Evolutionary conservation across 2,329 filamentous ascomycete genomes (phyloP), one percentile per base, ranked within the genome.

Genomic region (Diaporthe capsici): DNA sequence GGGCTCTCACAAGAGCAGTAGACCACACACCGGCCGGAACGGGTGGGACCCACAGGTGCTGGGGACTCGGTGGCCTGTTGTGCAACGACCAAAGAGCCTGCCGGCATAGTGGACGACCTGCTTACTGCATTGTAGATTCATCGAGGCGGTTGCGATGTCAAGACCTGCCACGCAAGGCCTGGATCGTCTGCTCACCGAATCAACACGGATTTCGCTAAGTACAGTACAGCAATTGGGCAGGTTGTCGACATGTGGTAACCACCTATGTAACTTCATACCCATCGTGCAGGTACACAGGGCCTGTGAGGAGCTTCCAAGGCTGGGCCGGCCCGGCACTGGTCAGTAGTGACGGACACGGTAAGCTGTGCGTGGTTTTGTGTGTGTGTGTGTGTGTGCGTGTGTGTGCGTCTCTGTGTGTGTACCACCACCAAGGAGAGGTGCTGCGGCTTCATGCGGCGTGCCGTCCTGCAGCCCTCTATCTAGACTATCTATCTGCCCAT

Each of bases 401-500:
- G n/a, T 55, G 37, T 65, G 60, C 31, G 31, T 37, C 9, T 37
- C 9, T 37, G 37, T 13, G 9, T 55, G 37, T 65, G 61, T 65
- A 67, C 61, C 61, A 67, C 42, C 17, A 25, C 15, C 22, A 15
- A 22, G n/a, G n/a, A 44, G 37, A 28, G 65, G 49, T 68, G 63
- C 63, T 68, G 65, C 34, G 47, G 65, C 47, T 53, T 53, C 65
- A 53, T 68, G 65, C 65, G 47, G 65, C 47, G 65, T 53, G 65
- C 65, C 65, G 65, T 68, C 47, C 47, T 53, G 31, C 65, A 68
- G 65, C 65, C 47, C 22, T 68, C 34, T 53, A 68, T 68, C 65
- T 68, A 39, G 15, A 10, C 31, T 12, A 28, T 31, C 60, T 37
- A 44, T 63, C 60, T 47, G 31, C 47, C 25, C 17, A 65, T 65